Evolutionary conservation across 495 filamentous ascomycete genomes (phyloP), one percentile per base, ranked within the genome.

Genomic region (Penicillium robsamsonii): DNA sequence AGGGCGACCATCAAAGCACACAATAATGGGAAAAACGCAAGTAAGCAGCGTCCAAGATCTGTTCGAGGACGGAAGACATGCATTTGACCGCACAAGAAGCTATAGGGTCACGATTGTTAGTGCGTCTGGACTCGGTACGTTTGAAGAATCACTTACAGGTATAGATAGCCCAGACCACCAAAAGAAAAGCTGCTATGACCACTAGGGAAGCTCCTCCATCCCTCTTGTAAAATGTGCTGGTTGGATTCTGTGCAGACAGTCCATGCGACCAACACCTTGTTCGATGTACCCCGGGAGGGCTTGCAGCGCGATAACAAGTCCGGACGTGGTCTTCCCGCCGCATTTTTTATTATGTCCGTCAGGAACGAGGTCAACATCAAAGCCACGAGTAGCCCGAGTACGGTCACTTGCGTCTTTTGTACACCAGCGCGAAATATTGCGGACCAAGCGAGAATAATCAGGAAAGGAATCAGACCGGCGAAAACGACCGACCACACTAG

Each of bases 301-400:
- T 88, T 84, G 72, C 94, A 98, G n/a, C 94, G 85, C 4, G 86
- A 84, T 33, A 98, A 83, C 12, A 98, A 73, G 67, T 99, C 94
- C 6, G 94, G 94, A 6, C 94, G 84, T 18, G 95, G 92, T 17
- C 95, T 80, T 17, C 94, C 94, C 40, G 96, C 90, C 0, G 85
- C 81, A 67, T 97, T 97, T 66, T 99, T 99, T 56, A 97, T 79
- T 0, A 93, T 74, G 62, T 97, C 95, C 50, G 95, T 97, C 10
- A 97, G 75, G 68, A 96, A 86, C 2, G 82, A 79, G 2, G 90
- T 87, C 18, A 97, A 79, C 69, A 91, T 80, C 18, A 97, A 67
- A 47, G 88, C 81, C 54, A 91, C 89, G 17, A 85, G 70, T 33
- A 97, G 81, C 5, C 90, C 89, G 4, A 99, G 83, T 29, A 94